Evolutionary conservation across 2,329 filamentous ascomycete genomes (phyloP).

Genomic region (Apiospora kogelbergensis): DNA sequence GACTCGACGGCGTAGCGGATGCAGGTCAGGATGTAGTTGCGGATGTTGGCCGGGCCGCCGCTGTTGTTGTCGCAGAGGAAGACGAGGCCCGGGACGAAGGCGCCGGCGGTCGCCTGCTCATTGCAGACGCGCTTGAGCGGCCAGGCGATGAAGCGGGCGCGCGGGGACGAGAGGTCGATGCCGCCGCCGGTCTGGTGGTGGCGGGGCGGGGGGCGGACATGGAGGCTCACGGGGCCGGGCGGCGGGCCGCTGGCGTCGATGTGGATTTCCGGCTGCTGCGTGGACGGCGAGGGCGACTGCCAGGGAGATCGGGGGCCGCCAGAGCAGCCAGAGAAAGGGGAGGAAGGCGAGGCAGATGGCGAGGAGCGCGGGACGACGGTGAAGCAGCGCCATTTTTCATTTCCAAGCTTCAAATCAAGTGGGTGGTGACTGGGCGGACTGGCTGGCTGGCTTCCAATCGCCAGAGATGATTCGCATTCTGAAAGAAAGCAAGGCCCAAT

Average conservation of each 20-base stretch:
- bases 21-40: conserved; percentile 50
- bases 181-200: neutral
- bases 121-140: conserved; percentile 43
- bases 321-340: neutral
- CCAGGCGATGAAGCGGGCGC: conserved; percentile 42
- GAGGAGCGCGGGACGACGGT: neutral
- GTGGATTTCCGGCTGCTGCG: neutral
- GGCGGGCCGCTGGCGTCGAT: neutral
- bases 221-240: neutral
- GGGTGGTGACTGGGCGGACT: neutral
- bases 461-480: neutral
- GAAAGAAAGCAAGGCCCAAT: neutral
- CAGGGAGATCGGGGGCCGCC: neutral
- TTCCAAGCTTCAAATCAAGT: neutral
- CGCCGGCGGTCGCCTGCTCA: conserved; percentile 27
- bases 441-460: neutral
- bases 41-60: conserved; percentile 50
- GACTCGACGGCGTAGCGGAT: conserved; percentile 48
- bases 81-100: conserved; percentile 38
- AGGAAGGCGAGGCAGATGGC: neutral
- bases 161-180: conserved; percentile 35
- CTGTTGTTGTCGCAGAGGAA: conserved; percentile 51
- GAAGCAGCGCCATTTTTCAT: neutral
- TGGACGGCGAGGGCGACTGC: neutral
- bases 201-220: neutral